These are phyloP conservation scores for Cryphonectria japonica DNA, from an alignment of 2,329 filamentous ascomycete genomes.

Conservation along the genomic window DNA sequence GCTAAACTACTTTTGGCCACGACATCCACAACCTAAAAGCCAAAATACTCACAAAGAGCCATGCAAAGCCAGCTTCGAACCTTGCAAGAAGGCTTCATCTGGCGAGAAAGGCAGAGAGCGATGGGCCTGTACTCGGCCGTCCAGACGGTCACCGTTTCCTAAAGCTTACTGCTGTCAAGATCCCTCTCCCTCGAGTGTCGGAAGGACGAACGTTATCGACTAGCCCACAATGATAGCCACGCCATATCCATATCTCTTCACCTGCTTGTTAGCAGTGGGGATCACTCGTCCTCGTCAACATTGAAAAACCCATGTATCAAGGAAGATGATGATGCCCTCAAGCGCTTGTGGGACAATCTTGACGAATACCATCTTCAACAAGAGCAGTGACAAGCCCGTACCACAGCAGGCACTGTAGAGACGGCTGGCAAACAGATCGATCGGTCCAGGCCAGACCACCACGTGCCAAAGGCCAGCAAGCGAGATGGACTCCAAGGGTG, in stretches of 20 bases:
- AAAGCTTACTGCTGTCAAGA: not conserved
- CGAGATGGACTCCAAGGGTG: not conserved
- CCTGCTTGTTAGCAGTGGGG: not conserved
- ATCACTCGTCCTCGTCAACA: not conserved
- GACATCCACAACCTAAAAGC: not conserved
- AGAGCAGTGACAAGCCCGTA: no score
- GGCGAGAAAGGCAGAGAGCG: not conserved
- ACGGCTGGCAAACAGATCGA: not conserved
- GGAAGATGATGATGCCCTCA: not conserved
- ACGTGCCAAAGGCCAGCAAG: not conserved
- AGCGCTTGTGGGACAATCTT: not conserved
- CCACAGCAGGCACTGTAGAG: not conserved
- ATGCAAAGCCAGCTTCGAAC: not conserved
- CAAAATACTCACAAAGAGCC: not conserved
- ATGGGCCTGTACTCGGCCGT: not conserved
- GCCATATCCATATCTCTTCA: not conserved
- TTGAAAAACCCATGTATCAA: not conserved
- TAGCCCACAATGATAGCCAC: not conserved
- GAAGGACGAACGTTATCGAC: not conserved
- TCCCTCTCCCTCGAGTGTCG: not conserved
- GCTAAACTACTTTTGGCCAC: constrained; percentile 22
- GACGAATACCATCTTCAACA: no score
- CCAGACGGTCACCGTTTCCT: not conserved
- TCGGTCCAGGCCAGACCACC: not conserved
- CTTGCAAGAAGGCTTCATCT: not conserved